Percentiles rank a stretch among this genome's conserved stretches.
Evolutionary conservation across 208 protist genomes (phyloP).

Genomic region (Wallacemonas sp.): DNA sequence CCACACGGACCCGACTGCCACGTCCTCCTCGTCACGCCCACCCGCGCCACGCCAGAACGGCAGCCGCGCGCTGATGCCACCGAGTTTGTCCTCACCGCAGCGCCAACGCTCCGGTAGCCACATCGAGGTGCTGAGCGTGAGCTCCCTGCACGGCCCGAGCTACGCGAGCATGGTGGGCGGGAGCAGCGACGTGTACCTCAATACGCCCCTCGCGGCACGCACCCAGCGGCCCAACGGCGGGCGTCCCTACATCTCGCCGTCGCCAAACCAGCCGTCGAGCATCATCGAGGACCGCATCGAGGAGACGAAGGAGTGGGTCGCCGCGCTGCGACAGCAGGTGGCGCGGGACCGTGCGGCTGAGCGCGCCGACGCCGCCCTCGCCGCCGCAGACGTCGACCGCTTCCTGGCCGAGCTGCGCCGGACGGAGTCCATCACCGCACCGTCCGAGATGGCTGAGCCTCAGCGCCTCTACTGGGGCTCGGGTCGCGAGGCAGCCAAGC

Average conservation of each 20-base stretch:
- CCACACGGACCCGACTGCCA: not conserved
- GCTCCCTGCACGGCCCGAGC: slow-evolving; percentile 11
- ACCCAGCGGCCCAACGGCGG: not conserved
- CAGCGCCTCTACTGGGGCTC: slow-evolving; percentile 10
- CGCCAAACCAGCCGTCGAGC: slow-evolving; percentile 14
- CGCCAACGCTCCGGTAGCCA: slow-evolving; percentile 28
- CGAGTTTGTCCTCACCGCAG: not conserved
- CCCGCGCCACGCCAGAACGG: not conserved
- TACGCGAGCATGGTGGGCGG: not conserved
- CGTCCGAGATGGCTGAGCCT: slow-evolving; percentile 9
- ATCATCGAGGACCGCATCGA: slow-evolving; percentile 37
- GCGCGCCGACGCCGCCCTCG: slow-evolving; percentile 10
- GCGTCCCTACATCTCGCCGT: slow-evolving; percentile 9
- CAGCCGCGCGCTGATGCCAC: not conserved
- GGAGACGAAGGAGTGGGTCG: slow-evolving; percentile 52
- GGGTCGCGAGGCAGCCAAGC: not conserved
- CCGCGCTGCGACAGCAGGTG: slow-evolving; percentile 50
- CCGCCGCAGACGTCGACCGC: slow-evolving; percentile 8
- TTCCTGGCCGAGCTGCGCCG: slow-evolving; percentile 10
- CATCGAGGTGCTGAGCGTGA: slow-evolving; percentile 53
- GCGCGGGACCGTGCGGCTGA: slow-evolving; percentile 24
- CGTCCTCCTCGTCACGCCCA: slow-evolving; percentile 2
- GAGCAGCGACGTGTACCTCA: slow-evolving; percentile 2
- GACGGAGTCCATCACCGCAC: slow-evolving; percentile 6
- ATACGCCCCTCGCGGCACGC: slow-evolving; percentile 9